Percentiles rank a stretch among this genome's conserved stretches.
These are phyloP conservation scores for Butyriboletus appendiculatus DNA, from an alignment of 1,284 basidiomycete species.

Conservation along the genomic window DNA sequence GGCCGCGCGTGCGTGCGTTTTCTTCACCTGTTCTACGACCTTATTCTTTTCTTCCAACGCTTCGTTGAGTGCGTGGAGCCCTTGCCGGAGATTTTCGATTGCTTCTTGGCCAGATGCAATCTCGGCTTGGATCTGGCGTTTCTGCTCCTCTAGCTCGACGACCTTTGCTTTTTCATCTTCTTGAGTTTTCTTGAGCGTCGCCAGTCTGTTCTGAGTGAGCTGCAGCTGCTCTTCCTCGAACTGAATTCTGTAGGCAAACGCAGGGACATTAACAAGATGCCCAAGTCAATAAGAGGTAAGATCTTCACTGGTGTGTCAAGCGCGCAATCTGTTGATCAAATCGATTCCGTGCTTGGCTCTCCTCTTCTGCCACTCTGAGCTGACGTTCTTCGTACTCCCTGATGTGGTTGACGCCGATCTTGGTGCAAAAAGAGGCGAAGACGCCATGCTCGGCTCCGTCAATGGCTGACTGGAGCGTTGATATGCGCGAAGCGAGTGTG, in stretches of 20 bases:
- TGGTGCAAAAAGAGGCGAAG: conserved; percentile 79
- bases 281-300: neutral
- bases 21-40: conserved; percentile 77
- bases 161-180: conserved; percentile 60
- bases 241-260: conserved; percentile 51
- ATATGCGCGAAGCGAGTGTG: conserved; percentile 55
- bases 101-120: conserved; percentile 62
- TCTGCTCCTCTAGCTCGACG: conserved; percentile 56
- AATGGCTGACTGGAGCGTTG: conserved; percentile 59
- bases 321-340: conserved; percentile 90
- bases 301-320: conserved; percentile 84
- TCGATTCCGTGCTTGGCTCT: conserved; percentile 81
- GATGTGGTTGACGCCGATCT: conserved; percentile 83
- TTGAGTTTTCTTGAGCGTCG: conserved; percentile 55
- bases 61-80: conserved; percentile 63
- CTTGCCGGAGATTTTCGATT: conserved; percentile 60
- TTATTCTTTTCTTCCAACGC: conserved; percentile 69
- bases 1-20: conserved; percentile 65
- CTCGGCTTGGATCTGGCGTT: conserved; percentile 61
- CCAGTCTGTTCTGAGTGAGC: conserved; percentile 63
- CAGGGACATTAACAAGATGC: conserved; percentile 5
- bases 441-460: conserved; percentile 81
- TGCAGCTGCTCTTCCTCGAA: conserved; percentile 80
- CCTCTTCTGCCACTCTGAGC: conserved; percentile 84
- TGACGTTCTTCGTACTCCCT: conserved; percentile 96